Evolutionary conservation across 2,329 filamentous ascomycete genomes (phyloP).

Genomic region (Epichloe bromicola): DNA sequence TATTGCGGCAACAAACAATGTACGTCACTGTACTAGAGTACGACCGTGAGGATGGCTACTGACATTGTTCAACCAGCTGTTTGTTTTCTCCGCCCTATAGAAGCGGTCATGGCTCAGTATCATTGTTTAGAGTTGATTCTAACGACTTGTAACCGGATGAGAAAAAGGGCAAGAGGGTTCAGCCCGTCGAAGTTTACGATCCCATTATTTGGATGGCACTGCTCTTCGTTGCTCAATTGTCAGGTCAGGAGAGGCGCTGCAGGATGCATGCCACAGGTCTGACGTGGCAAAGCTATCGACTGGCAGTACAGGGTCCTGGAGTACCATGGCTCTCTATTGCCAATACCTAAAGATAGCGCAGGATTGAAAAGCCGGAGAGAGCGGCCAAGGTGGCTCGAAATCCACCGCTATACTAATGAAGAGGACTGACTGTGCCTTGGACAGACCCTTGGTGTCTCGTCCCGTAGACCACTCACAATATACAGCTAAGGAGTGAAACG

Average conservation of each 20-base stretch:
- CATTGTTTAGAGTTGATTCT: neutral
- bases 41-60: neutral
- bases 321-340: neutral
- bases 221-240: neutral
- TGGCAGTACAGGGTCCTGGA: neutral
- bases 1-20: constrained; percentile 98
- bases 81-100: constrained; percentile 67
- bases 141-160: neutral
- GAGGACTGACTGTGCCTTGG: neutral
- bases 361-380: neutral
- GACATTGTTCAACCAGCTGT: constrained; percentile 38
- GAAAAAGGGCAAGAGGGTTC: neutral
- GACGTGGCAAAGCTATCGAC: neutral
- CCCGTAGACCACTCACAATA: constrained; percentile 3
- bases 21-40: constrained; percentile 36
- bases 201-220: neutral
- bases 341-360: neutral
- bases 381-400: neutral
- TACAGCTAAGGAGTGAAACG: neutral
- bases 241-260: neutral
- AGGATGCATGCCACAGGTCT: constrained; percentile 1
- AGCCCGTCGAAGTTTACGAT: neutral
- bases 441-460: neutral
- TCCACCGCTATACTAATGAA: neutral
- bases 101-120: neutral